phyloP scores from a whole-genome alignment of 345 rosid genomes.

The Draba incana region DNA sequence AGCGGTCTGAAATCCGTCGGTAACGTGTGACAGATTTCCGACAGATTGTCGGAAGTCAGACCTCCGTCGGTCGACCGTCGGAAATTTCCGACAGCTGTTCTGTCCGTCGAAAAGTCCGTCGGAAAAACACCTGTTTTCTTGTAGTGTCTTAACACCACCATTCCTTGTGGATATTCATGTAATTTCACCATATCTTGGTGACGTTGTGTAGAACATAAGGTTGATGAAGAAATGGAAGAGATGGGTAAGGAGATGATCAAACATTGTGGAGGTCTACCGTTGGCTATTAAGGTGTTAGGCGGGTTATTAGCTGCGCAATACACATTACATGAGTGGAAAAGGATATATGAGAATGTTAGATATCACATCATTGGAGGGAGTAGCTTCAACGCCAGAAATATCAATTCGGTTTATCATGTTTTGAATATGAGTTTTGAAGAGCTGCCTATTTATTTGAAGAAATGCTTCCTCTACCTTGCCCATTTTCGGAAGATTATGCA shows the following conservation, averaged over 20 bases:
- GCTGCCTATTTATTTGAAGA: constrained; percentile 24
- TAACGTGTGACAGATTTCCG: too few species aligned
- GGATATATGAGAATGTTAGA: background rate
- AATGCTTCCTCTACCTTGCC: constrained; percentile 13
- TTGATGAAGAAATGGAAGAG: constrained; percentile 12
- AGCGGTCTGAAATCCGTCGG: too few species aligned
- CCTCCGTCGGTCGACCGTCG: too few species aligned
- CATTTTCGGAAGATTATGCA: constrained; percentile 26
- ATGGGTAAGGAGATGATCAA: constrained; percentile 21
- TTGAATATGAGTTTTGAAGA: constrained; percentile 33
- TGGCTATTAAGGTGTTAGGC: constrained; percentile 11
- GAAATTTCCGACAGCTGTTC: too few species aligned
- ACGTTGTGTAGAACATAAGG: background rate
- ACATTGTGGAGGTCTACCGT: constrained; percentile 26
- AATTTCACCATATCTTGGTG: too few species aligned
- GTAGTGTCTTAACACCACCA: too few species aligned
- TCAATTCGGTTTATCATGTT: background rate
- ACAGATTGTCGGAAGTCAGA: too few species aligned
- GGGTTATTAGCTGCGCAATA: constrained; percentile 17
- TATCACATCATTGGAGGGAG: background rate
- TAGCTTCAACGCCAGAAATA: background rate
- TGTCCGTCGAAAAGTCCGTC: too few species aligned
- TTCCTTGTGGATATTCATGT: background rate
- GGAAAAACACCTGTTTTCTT: too few species aligned
- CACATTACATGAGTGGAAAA: constrained; percentile 9